Evolutionary conservation across 257 asterid genomes (phyloP).

Genomic region (Anisodus tanguticus): DNA sequence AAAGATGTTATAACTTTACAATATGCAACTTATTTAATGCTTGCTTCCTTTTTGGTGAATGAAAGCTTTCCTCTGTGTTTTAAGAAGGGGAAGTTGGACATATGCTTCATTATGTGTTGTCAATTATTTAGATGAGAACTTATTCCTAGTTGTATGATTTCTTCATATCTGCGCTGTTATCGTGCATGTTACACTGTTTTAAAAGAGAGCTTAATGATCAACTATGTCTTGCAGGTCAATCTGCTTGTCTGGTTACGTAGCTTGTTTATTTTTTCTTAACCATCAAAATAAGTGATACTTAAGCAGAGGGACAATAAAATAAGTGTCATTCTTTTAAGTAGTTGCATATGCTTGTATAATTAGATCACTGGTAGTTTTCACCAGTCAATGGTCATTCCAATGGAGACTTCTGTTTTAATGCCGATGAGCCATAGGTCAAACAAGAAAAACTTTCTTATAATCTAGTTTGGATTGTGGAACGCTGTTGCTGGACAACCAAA

Average conservation of each 20-base stretch:
- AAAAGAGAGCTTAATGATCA: not conserved
- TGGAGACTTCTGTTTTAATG: not conserved
- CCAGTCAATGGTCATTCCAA: not conserved
- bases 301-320: not conserved
- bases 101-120: not conserved
- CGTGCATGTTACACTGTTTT: not conserved
- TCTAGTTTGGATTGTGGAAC: not conserved
- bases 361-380: not conserved
- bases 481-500: not conserved
- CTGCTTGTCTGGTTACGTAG: not conserved
- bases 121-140: conserved; percentile 22
- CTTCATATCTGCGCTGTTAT: conserved; percentile 8
- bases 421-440: not conserved
- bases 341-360: conserved; percentile 6
- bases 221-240: conserved; percentile 3
- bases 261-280: conserved; percentile 1
- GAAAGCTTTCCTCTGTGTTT: not conserved
- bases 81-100: not conserved
- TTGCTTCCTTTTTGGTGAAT: conserved; percentile 11
- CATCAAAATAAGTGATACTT: not conserved
- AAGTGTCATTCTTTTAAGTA: not conserved
- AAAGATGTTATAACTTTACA: not conserved
- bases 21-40: not conserved
- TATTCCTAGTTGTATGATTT: conserved; percentile 13
- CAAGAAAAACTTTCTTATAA: not conserved